A percentile compares a stretch with the other conserved stretches of the same genome.
These are phyloP conservation scores for Sanghuangporus sanghuang DNA, from an alignment of 1,284 basidiomycete genomes.

Conservation along the genomic window DNA sequence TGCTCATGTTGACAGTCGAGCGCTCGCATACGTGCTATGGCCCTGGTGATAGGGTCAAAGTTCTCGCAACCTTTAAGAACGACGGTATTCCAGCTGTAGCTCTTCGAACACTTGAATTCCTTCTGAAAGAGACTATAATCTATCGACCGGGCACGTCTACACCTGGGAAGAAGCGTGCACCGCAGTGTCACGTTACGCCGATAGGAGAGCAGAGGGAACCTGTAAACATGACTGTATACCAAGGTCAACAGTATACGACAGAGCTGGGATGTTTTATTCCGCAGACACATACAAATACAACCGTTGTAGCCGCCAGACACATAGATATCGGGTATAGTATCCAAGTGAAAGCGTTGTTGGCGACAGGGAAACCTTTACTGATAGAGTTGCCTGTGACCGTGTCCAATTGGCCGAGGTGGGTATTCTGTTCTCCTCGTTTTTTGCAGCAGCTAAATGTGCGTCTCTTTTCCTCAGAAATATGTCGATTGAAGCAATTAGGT, in stretches of 20 bases:
- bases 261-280: slow-evolving; percentile 68
- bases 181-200: slow-evolving; percentile 47
- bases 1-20: slow-evolving; percentile 70
- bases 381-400: slow-evolving; percentile 74
- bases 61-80: slow-evolving; percentile 66
- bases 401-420: slow-evolving; percentile 76
- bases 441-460: slow-evolving; percentile 3
- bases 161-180: slow-evolving; percentile 48
- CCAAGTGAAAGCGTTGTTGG: slow-evolving; percentile 70
- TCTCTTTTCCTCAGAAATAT: slow-evolving; percentile 39
- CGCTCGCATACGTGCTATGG: slow-evolving; percentile 75
- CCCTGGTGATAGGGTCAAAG: slow-evolving; percentile 73
- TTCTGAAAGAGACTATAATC: slow-evolving; percentile 67
- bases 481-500: slow-evolving; percentile 64
- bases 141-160: slow-evolving; percentile 55
- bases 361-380: slow-evolving; percentile 55
- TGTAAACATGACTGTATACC: slow-evolving; percentile 65
- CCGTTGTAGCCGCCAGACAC: slow-evolving; percentile 70
- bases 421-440: neutral
- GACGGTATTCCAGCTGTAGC: slow-evolving; percentile 58
- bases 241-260: slow-evolving; percentile 63
- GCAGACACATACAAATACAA: slow-evolving; percentile 66
- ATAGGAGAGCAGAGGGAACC: slow-evolving; percentile 65
- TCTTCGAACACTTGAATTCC: slow-evolving; percentile 77
- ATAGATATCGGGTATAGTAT: slow-evolving; percentile 80